Base-by-base conservation (phyloP, 139 green algal genomes). In the Coelastrella sp. region DNA sequence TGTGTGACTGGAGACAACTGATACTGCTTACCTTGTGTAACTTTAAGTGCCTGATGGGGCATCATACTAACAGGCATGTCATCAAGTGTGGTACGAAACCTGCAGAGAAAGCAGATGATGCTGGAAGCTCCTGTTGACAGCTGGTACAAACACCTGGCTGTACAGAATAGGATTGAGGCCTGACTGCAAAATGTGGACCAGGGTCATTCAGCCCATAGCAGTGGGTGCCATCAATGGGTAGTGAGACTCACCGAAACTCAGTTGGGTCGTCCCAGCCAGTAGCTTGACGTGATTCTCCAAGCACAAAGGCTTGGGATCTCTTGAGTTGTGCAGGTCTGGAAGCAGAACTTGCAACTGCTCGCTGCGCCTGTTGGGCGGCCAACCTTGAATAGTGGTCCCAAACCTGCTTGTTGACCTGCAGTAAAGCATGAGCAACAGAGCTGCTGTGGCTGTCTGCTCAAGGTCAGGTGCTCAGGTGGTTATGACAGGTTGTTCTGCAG, bases 11-110 rank as follows among this genome's bases (percentile, higher is more conserved):
- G 45, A 9, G 11, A 57, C 45, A 57, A 13, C 45, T 23, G 53
- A 64, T 9, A 5, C 64, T 73, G 64, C 64, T 25, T 34, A 73
- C 64, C 64, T n/a, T 21, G 64, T 73, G 15, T 15, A 41, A 30
- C 32, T 7, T 30, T 25, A 19, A 41, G 25, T 79, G 41, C 25
- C 69, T 78, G 69, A 40, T 78, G 72, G n/a, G 34, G 72, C 45
- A 48, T 27, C 72, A 27, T 17, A 7, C 45, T 34, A 34, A 48
- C 45, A 45, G 72, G 72, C 45, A 80, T 53, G n/a, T 80, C 72
- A 51, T 80, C 72, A 59, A 27, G 30, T 3, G 72, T 80, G 48
- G 15, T 80, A 27, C 72, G 72, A 30, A 80, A 80, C 72, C 72
- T 80, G 72, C 48, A 64, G 48, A 15, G 15, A 41, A 76, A 76